A percentile compares a stretch with the other conserved stretches of the same genome.
Conservation (phyloP, 352 stramenopile genomes). For the Globisporangium paroecandrum region DNA sequence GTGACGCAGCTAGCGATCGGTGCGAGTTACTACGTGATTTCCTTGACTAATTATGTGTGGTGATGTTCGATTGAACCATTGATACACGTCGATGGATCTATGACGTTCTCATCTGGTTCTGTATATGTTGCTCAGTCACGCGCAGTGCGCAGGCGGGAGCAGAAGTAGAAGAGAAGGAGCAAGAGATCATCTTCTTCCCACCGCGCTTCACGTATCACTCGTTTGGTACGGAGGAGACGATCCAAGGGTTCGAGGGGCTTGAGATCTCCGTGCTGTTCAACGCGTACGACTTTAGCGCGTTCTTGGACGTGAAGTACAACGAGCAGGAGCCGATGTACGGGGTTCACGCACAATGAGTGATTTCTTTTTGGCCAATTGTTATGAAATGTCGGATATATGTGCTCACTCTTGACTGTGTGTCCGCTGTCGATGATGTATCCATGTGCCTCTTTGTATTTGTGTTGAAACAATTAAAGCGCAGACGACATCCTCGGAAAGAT, state of each 20-base stretch:
- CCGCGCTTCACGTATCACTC: conserved; percentile 82
- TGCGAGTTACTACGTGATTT: conserved; percentile 13
- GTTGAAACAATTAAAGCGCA: conserved; percentile 26
- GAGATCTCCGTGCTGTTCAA: conserved; percentile 59
- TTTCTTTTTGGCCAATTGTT: background rate
- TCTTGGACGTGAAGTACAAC: conserved; percentile 52
- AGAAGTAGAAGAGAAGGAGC: conserved; percentile 18
- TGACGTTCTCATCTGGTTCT: background rate
- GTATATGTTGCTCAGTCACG: conserved; percentile 28
- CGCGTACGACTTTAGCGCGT: conserved; percentile 56
- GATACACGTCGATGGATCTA: background rate
- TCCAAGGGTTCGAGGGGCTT: conserved; percentile 62
- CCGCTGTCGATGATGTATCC: background rate
- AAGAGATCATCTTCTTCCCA: conserved; percentile 41
- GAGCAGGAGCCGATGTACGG: conserved; percentile 46
- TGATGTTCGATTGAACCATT: background rate
- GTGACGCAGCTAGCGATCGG: conserved; percentile 56
- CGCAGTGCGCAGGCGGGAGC: conserved; percentile 25
- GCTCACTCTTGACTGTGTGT: background rate
- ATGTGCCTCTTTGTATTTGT: background rate
- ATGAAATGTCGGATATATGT: background rate
- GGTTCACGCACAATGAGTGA: background rate
- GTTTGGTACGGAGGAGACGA: conserved; percentile 69
- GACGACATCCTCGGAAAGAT: conserved; percentile 54
- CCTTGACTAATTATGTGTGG: background rate